Base-by-base conservation (phyloP, 2,329 filamentous ascomycete genomes). In the Fusarium graminum region DNA sequence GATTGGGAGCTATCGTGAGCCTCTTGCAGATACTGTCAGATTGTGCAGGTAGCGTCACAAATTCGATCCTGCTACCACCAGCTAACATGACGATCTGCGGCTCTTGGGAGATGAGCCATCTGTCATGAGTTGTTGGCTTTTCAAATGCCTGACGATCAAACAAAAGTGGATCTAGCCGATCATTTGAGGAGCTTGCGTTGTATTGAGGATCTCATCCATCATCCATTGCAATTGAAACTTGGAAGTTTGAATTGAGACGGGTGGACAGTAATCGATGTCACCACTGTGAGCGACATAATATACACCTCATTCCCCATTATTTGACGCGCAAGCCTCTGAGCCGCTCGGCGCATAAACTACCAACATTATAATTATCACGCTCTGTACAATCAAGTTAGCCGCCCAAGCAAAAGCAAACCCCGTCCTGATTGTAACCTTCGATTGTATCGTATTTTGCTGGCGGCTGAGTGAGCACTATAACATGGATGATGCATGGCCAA, bases 61-160 rank as follows among this genome's bases (percentile, higher is more conserved):
- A 54, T 28, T 44, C 30, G 39, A 61, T 56, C 61, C 50, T 45
- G 38, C 54, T 19, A 32, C 26, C 39, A 59, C 26, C 39, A 59
- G 43, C 42, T 47, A 52, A 52, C 55, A 65, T 68, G 64, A 61
- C 36, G 56, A 52, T 60, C 43, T 57, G 51, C 54, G 57, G 42
- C 44, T 55, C 52, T 62, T 38, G 50, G 32, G 59, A 56, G 56
- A 55, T 64, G 69, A 36, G 34, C 34, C 16, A 36, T 36, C 34
- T 36, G n/a, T n/a, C 34, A 36, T 36, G 34, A 60, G 60, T 56
- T 60, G 51, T 50, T 41, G 54, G 67, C 61, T 66, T 25, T 46
- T 51, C 50, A 47, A 65, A 65, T 68, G 51, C 65, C 53, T 65
- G 64, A 65, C 60, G 69, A 67, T 63, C 63, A 69, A 68, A 54